phyloP scores from a whole-genome alignment of 164 flowering plant species.

The Kalanchoe fedtschenkoi region DNA sequence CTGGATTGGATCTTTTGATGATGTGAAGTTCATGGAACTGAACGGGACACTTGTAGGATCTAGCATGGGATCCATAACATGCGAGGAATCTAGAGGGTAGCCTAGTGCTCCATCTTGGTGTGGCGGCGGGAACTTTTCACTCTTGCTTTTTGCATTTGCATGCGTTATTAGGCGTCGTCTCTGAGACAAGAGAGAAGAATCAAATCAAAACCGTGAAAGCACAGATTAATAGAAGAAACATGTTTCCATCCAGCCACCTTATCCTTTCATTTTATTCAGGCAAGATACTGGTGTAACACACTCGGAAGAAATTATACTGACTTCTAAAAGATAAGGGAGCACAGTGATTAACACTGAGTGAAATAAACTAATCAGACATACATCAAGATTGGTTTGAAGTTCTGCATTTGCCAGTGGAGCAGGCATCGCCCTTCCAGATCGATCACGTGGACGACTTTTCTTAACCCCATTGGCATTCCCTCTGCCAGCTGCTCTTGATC shows the following conservation, averaged over 20 bases:
- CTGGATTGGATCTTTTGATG: conserved; percentile 24
- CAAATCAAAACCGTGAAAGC: not conserved
- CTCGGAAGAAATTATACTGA: conserved; percentile 3
- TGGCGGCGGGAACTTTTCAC: conserved; percentile 48
- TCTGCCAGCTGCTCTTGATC: conserved; percentile 23
- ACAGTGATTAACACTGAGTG: too few species aligned
- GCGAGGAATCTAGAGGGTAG: conserved; percentile 28
- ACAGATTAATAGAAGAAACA: not conserved
- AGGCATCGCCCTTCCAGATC: conserved; percentile 18
- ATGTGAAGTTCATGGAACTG: conserved; percentile 22
- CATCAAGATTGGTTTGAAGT: conserved; percentile 35
- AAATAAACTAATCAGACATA: too few species aligned
- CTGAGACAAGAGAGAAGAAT: conserved; percentile 12
- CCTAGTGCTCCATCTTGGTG: conserved; percentile 41
- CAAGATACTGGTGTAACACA: too few species aligned
- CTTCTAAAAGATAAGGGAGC: not conserved
- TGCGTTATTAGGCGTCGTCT: conserved; percentile 29
- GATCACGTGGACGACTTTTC: conserved; percentile 26
- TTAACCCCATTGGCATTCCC: conserved; percentile 22
- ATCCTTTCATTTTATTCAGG: not conserved
- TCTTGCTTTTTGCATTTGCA: conserved; percentile 47
- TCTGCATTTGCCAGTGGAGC: conserved; percentile 45
- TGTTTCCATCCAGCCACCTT: not conserved
- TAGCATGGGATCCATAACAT: conserved; percentile 22
- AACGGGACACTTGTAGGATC: conserved; percentile 26